Evolutionary conservation across 2,329 filamentous ascomycete species (phyloP), one percentile per base, ranked within the genome.

Genomic region (Sclerotinia trifoliorum): DNA sequence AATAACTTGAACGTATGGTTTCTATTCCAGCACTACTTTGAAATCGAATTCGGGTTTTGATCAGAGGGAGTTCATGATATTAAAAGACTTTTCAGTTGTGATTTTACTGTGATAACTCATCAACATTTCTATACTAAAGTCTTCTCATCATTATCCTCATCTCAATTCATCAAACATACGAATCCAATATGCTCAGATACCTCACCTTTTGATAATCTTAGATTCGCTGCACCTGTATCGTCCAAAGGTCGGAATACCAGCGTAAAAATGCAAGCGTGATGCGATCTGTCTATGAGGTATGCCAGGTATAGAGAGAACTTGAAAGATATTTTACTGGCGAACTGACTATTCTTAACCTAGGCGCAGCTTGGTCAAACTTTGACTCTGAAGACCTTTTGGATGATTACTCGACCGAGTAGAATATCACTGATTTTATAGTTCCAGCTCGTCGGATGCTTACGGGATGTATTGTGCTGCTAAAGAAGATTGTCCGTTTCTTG

Each of bases 131-230:
- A 32, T 32, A 32, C 2, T 32, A 32, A 32, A 32, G 29, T 32
- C 29, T 32, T 32, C 5, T 5, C 29, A 2, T 32, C 29, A 32
- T 3, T 32, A 32, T n/a, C 29, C 24, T 44, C 24, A 46, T n/a
- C 79, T 79, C 71, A 75, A 74, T 21, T 81, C 80, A 71, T 76
- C 71, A 66, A 82, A 81, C 15, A 79, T 83, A 56, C 75, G 80
- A 29, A 83, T 29, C 5, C 29, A 29, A 29, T 5, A 80, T 70
- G 81, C 80, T 1, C 78, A 77, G 5, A 35, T 7, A 35, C 32
- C 32, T 74, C 80, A 19, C 81, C 81, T 11, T 70, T 78, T 0
- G 81, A 81, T n/a, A 70, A 76, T 24, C 75, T 82, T 10, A 77
- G 81, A 69, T 84, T 82, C 78, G 78, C 80, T 57, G 75, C 79